phyloP scores from a whole-genome alignment of 192 early-diverging fungal species.

The Pilaira anomala region DNA sequence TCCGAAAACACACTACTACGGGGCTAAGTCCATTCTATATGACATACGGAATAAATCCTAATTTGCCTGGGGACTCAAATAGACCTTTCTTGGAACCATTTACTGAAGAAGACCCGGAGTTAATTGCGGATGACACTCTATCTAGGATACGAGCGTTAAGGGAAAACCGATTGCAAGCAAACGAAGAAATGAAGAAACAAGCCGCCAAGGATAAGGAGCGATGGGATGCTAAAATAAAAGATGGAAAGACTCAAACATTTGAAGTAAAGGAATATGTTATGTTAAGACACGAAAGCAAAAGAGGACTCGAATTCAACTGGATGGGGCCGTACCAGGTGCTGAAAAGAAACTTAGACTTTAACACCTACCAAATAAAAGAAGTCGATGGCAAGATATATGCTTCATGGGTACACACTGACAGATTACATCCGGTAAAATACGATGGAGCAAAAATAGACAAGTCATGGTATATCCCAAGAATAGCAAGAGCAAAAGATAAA shows the following conservation, averaged over 20 bases:
- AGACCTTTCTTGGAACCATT: background rate
- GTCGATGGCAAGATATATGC: background rate
- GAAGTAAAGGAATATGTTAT: background rate
- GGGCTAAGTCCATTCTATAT: conserved; percentile 17
- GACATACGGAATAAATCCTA: conserved; percentile 18
- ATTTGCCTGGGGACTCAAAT: background rate
- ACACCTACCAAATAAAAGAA: background rate
- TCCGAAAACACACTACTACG: background rate
- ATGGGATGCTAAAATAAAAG: conserved; percentile 3
- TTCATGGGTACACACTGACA: conserved; percentile 8
- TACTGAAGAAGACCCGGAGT: background rate
- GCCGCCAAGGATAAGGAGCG: background rate
- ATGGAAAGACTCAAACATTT: background rate
- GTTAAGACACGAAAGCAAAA: background rate
- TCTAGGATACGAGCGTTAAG: background rate
- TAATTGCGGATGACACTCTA: background rate
- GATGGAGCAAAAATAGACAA: background rate
- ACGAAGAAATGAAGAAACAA: background rate
- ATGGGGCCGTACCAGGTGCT: background rate
- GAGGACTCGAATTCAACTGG: conserved; percentile 7
- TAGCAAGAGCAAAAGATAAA: background rate
- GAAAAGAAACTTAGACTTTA: background rate
- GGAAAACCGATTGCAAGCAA: background rate
- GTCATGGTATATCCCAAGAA: background rate
- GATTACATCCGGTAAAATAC: background rate